Base-by-base conservation (phyloP, 169 alveolate species). In the Cryptosporidium tyzzeri region DNA sequence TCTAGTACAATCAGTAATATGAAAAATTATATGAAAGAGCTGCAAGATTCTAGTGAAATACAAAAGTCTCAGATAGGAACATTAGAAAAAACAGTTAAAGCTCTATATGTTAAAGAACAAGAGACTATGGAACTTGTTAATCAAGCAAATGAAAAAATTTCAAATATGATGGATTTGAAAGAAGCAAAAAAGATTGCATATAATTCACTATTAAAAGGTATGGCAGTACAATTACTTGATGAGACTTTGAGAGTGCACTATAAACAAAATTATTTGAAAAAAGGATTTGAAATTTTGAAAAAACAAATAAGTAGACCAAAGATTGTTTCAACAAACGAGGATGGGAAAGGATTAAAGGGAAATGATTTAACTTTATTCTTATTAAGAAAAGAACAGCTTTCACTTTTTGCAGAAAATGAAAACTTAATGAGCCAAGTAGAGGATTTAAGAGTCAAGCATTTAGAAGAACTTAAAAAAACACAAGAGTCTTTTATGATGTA, bases 181-280 rank as follows among this genome's bases (percentile, higher is more conserved):
- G 89, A 80, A 14, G 89, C 89, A 39, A 80, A 80, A 80, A 80
- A 59, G 62, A 80, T 80, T 33, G 89, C 89, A 65, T 80, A 80
- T 33, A 62, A 59, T 21, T 59, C 89, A 23, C 45, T 80, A 35
- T 65, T 80, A 44, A 80, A 80, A 59, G 89, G 89, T 12, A 80
- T 31, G 37, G 89, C 69, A 37, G 4, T 62, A 44, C 89, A 80
- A 48, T 44, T 80, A 65, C 39, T 80, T 21, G 89, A 80, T 62
- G 89, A 80, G 39, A 62, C 75, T 61, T 41, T 65, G 1, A 61
- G 75, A n/a, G 35, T n/a, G n/a, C 75, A 80, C 44, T 80, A 26
- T 62, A 65, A 62, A 59, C 23, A 44, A 18, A 37, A 41, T 48
- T 80, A 59, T 62, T 23, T 80, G 18, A 80, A 80, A n/a, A 62